Evolutionary conservation across 2,329 filamentous ascomycete genomes (phyloP), one percentile per base, ranked within the genome.

Genomic region (Epichloe gansuensis): DNA sequence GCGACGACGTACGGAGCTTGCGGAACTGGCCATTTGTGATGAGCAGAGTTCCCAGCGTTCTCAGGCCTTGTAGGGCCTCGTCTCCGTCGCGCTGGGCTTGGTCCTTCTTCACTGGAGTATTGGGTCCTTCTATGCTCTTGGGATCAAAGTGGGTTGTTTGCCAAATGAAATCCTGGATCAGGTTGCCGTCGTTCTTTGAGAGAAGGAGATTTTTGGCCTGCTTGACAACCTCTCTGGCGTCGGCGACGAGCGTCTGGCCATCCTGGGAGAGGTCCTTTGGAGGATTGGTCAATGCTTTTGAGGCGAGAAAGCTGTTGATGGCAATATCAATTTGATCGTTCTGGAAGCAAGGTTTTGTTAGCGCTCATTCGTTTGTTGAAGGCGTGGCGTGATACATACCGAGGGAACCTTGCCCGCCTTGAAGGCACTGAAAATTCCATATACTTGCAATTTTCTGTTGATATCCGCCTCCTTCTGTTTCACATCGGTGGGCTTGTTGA

Each of bases 111-210:
- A 95, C 61, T 0, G 89, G 85, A 1, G 80, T 77, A 52, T 76
- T 74, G 3, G 88, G 87, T 1, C 75, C 68, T 53, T 71, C 67
- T 27, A 87, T 75, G 49, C 77, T 74, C 61, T 76, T 82, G 53
- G 79, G 71, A 50, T 82, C 80, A 56, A 93, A 82, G 46, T 86
- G 78, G 64, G 89, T 82, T 0, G 89, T 90, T 65, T 95, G 87
- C 85, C 87, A 98, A 69, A 97, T 88, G 69, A 98, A 97, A 63
- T 98, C 90, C 65, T 98, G 93, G 21, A 98, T 73, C 53, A 97
- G 72, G 63, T 98, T 89, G 64, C 90, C 93, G 54, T 95, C 80
- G 65, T 98, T 98, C 78, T 97, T 98, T 71, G 85, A 86, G 27
- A 98, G 75, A 8, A 97, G 72, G 12, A 98, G 77, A 53, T 82